Evolutionary conservation across 305 asterid genomes (phyloP).

Genomic region (Fraxinus dipetala): DNA sequence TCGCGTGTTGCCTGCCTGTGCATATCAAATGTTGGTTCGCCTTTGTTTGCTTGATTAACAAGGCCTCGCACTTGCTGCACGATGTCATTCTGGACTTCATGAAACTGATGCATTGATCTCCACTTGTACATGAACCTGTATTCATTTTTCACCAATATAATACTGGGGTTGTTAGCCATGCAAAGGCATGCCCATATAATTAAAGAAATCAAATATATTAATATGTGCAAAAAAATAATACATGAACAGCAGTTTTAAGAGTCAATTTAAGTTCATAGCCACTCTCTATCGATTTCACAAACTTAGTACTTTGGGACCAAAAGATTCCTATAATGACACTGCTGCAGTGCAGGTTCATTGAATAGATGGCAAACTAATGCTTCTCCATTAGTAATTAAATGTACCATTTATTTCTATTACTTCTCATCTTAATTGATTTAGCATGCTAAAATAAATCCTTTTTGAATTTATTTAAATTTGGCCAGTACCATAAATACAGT

Average conservation of each 20-base stretch:
- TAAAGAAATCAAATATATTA: neutral
- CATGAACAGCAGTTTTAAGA: neutral
- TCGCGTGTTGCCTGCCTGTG: constrained; percentile 93
- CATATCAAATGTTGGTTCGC: constrained; percentile 71
- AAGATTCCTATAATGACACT: neutral
- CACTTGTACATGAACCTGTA: constrained; percentile 99
- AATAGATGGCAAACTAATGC: neutral
- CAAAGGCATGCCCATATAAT: neutral
- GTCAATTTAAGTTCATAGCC: neutral
- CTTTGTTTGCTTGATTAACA: constrained; percentile 51
- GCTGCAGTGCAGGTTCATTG: neutral
- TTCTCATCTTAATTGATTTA: neutral
- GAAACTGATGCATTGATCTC: constrained; percentile 89
- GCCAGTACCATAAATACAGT: neutral
- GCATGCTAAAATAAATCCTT: neutral
- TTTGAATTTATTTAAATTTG: neutral
- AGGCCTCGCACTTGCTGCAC: constrained; percentile 97
- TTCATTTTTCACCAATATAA: constrained; percentile 18
- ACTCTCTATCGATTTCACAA: neutral
- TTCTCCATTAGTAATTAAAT: neutral
- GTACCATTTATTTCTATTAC: neutral
- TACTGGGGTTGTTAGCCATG: neutral
- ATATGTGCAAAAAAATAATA: neutral
- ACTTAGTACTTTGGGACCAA: neutral
- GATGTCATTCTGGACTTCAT: constrained; percentile 73